Conservation (phyloP, 331 rosid species). For the Dryas integrifolia region DNA sequence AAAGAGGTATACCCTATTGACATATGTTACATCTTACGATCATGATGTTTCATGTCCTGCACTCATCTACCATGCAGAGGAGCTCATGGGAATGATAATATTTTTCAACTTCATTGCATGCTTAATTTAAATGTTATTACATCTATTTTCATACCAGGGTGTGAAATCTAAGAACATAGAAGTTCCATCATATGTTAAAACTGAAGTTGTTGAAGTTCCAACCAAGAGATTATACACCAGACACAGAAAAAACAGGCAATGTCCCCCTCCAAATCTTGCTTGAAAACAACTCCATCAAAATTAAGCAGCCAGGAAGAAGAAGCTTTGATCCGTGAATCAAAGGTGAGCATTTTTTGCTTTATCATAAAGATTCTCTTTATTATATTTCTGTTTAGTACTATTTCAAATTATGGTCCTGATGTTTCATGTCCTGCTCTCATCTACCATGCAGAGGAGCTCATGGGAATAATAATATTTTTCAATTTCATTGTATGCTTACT, state of each 20-base stretch:
- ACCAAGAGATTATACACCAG: conserved; percentile 11
- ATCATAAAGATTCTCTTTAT: background rate
- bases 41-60: background rate
- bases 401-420: no score
- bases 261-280: background rate
- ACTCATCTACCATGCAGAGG: background rate
- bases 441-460: background rate
- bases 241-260: conserved; percentile 6
- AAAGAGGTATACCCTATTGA: conserved; percentile 37
- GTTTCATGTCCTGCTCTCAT: background rate
- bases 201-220: conserved; percentile 6
- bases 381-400: no score
- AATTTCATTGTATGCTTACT: background rate
- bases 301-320: background rate
- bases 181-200: background rate
- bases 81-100: background rate
- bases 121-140: background rate
- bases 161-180: background rate
- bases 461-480: background rate
- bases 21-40: background rate
- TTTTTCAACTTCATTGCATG: background rate
- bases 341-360: background rate
- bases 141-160: background rate
- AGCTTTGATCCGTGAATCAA: background rate
- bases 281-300: background rate